Evolutionary conservation across 208 protist species (phyloP).

Genomic region (Novymonas esmeraldas): DNA sequence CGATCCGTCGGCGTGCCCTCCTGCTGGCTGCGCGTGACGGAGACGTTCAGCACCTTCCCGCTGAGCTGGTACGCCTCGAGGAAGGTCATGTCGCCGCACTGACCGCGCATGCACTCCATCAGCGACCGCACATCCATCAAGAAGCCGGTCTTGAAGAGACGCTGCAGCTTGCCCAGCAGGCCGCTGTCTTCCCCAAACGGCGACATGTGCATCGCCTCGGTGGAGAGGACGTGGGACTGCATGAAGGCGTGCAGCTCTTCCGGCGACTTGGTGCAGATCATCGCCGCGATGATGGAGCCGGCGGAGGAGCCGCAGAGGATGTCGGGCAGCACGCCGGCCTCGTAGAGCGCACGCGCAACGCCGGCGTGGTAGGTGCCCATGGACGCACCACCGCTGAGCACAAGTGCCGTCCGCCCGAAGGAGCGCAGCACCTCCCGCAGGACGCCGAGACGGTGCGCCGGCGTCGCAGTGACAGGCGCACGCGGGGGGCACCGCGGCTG

Average conservation of each 20-base stretch:
- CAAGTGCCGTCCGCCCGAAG: conserved; percentile 76
- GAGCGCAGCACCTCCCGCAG: conserved; percentile 55
- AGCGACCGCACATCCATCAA: conserved; percentile 81
- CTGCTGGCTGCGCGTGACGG: conserved; percentile 58
- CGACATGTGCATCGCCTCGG: conserved; percentile 50
- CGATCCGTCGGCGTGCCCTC: conserved; percentile 44
- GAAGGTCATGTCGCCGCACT: conserved; percentile 88
- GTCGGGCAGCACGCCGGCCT: conserved; percentile 62
- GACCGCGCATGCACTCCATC: conserved; percentile 66
- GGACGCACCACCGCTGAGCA: conserved; percentile 74
- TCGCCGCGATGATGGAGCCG: conserved; percentile 74
- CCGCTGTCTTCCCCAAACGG: conserved; percentile 53
- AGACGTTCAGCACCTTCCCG: conserved; percentile 84
- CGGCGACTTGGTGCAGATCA: conserved; percentile 61
- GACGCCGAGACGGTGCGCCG: conserved; percentile 44
- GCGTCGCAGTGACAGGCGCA: neutral
- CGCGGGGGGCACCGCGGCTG: conserved; percentile 1
- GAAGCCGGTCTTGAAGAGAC: conserved; percentile 69
- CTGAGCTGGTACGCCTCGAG: conserved; percentile 78
- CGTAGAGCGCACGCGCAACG: conserved; percentile 63
- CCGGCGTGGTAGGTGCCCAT: conserved; percentile 86
- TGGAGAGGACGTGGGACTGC: conserved; percentile 38
- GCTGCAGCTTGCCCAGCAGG: conserved; percentile 49
- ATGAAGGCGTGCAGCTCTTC: conserved; percentile 53
- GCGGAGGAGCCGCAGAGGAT: conserved; percentile 77